Percentiles rank a stretch among this genome's conserved stretches.
Evolutionary conservation across 441 rosid species (phyloP).

Genomic region (Breynia disticha): DNA sequence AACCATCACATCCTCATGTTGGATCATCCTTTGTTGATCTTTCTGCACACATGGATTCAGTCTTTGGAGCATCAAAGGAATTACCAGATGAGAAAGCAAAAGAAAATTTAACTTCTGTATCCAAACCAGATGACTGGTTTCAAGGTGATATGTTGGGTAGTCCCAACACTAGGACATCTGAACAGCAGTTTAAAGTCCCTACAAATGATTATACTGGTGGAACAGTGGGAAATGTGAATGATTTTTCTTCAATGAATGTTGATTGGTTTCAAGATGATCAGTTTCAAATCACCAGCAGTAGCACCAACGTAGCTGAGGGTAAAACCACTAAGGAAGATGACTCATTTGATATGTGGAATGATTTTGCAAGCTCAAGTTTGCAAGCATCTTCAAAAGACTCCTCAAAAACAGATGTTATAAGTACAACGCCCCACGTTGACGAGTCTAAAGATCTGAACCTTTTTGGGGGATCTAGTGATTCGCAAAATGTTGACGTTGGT

Average conservation of each 20-base stretch:
- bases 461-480: slow-evolving; percentile 19
- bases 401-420: slow-evolving; percentile 21
- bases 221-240: slow-evolving; percentile 12
- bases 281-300: slow-evolving; percentile 27
- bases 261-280: slow-evolving; percentile 36
- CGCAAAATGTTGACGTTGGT: slow-evolving; percentile 29
- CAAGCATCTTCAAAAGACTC: slow-evolving; percentile 23
- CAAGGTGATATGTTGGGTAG: slow-evolving; percentile 38
- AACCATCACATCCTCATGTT: slow-evolving; percentile 29
- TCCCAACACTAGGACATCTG: slow-evolving; percentile 14
- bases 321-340: slow-evolving; percentile 34
- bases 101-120: slow-evolving; percentile 25
- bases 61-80: slow-evolving; percentile 49
- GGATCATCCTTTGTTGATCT: slow-evolving; percentile 36
- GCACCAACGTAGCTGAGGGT: slow-evolving; percentile 20
- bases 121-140: slow-evolving; percentile 37
- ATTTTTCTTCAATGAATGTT: slow-evolving; percentile 25
- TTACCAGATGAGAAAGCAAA: slow-evolving; percentile 18
- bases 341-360: slow-evolving; percentile 53
- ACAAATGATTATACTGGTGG: slow-evolving; percentile 17
- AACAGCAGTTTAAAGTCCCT: slow-evolving; percentile 17
- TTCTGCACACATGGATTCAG: slow-evolving; percentile 53
- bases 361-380: slow-evolving; percentile 41
- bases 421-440: slow-evolving; percentile 21
- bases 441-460: slow-evolving; percentile 27